phyloP scores from a whole-genome alignment of 2,329 filamentous ascomycete genomes.

The Davidsoniella eucalypti region DNA sequence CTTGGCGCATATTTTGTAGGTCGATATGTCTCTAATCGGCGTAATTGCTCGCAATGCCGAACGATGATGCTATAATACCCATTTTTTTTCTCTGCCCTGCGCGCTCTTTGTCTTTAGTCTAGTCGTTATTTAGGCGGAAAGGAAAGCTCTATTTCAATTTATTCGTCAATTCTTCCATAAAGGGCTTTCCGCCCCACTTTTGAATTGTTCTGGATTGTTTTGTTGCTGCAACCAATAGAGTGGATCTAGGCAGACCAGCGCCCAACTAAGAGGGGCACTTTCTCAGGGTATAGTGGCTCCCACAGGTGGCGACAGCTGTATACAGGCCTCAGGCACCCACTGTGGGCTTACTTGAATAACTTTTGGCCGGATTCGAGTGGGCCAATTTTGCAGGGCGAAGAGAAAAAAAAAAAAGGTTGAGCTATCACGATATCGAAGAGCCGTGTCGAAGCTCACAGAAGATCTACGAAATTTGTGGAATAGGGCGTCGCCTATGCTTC shows the following conservation, averaged over 20 bases:
- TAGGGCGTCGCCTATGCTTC: too few relatives aligned
- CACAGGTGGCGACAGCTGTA: constrained; percentile 3
- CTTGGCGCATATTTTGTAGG: neutral
- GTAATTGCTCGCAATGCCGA: too few relatives aligned
- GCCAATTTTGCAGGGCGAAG: neutral
- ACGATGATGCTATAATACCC: too few relatives aligned
- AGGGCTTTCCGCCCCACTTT: too few relatives aligned
- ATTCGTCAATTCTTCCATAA: too few relatives aligned
- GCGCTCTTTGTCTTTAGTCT: too few relatives aligned
- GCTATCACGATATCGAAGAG: constrained; percentile 9
- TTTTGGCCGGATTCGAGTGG: neutral
- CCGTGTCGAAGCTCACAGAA: constrained; percentile 11
- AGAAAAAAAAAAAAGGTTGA: constrained; percentile 9
- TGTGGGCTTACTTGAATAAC: too few relatives aligned
- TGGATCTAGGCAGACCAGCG: neutral
- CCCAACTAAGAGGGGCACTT: neutral
- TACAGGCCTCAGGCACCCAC: neutral
- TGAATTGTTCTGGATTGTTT: too few relatives aligned
- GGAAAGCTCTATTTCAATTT: neutral
- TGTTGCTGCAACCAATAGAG: neutral
- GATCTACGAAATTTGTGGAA: constrained; percentile 6
- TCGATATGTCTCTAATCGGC: too few relatives aligned
- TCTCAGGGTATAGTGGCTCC: neutral
- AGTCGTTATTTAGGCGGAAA: too few relatives aligned
- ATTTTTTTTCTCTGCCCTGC: too few relatives aligned